These are phyloP conservation scores for Ceratocystiopsis minuta DNA, from an alignment of 2,329 filamentous ascomycete genomes.

Conservation along the genomic window DNA sequence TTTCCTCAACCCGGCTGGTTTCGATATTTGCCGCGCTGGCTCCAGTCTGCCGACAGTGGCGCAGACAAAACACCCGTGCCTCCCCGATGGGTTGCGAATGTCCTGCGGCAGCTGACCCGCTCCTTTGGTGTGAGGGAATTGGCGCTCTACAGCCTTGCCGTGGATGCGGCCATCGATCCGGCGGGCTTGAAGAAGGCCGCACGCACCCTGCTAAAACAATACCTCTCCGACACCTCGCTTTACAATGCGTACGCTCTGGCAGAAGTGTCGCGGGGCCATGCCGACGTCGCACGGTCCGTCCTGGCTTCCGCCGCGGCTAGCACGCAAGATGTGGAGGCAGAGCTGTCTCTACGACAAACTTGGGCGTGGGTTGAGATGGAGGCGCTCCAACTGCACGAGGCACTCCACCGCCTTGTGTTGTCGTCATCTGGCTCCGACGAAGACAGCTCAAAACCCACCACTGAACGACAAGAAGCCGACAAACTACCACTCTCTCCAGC, in stretches of 20 bases:
- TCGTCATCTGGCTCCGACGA: too few species aligned
- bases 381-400: constrained; percentile 16
- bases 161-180: constrained; percentile 40
- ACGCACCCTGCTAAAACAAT: constrained; percentile 53
- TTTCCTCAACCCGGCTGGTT: constrained; percentile 7
- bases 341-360: constrained; percentile 31
- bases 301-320: constrained; percentile 36
- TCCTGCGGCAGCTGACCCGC: constrained; percentile 38
- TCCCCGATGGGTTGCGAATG: constrained; percentile 29
- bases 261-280: constrained; percentile 41
- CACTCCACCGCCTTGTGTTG: constrained; percentile 22
- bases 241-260: constrained; percentile 68
- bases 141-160: constrained; percentile 51
- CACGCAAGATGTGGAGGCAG: constrained; percentile 11
- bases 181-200: constrained; percentile 47
- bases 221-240: constrained; percentile 43
- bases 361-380: constrained; percentile 53
- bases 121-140: constrained; percentile 30
- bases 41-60: constrained; percentile 11
- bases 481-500: constrained; percentile 13
- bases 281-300: constrained; percentile 41
- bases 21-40: constrained; percentile 7
- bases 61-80: constrained; percentile 17
- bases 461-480: too few species aligned
- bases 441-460: too few species aligned